Base-by-base conservation (phyloP, 306 rosid genomes). In the Gastrolobium bilobum region DNA sequence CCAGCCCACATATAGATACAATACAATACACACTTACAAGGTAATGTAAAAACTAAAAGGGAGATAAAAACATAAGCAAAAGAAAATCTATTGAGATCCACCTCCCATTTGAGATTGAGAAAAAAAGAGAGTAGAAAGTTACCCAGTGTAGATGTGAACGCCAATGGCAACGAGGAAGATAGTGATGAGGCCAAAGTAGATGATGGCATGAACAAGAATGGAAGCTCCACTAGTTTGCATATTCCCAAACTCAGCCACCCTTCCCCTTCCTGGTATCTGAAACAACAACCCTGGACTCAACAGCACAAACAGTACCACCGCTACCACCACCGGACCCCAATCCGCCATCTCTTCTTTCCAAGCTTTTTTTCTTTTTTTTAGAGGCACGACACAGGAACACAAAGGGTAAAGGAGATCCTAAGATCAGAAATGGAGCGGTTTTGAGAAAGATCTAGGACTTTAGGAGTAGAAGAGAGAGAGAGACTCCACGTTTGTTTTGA, bases 111-210 rank as follows among this genome's bases (percentile, higher is more conserved):
- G 67, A 64, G 60, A 73, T 0, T 6, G 20, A 43, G 14, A 43
- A 0, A 1, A 35, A 20, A 20, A 20, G 26, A 20, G 1, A 20
- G 26, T 20, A 20, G 4, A 20, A 4, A 15, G 10, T 76, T 82
- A 90, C 9, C 86, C 94, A 11, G 94, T 68, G 83, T 85, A 68
- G 89, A 93, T 54, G 84, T 93, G 98, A 75, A 93, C 94, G 2
- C 93, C 92, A 15, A 93, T 83, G 59, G 84, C 94, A 35, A 93
- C 69, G 43, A 91, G 90, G 35, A 93, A 83, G 86, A 93, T 88
- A 13, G 98, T 93, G 87, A 91, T 79, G 87, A 93, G 97, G 73
- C 91, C 97, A 4, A 93, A 93, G 84, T 60, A 91, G 90, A 93
- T 87, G 86, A 93, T 57, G 62, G 93, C 86, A 39, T 93, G 98